A percentile compares a stretch with the other conserved stretches of the same genome.
phyloP scores from a whole-genome alignment of 2,329 filamentous ascomycete genomes.

The Colletotrichum cereale region DNA sequence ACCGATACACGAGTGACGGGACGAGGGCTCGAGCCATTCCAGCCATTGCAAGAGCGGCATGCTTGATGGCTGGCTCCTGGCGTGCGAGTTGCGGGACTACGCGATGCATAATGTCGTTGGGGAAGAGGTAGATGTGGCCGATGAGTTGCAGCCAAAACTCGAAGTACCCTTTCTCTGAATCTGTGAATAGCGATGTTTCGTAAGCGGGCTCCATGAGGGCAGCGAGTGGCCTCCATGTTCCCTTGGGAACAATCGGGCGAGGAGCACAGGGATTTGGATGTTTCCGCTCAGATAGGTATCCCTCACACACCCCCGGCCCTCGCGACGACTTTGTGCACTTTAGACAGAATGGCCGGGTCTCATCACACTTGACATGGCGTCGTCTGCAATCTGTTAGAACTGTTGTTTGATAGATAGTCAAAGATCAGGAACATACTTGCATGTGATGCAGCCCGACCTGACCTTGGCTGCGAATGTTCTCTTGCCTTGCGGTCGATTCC shows the following conservation, averaged over 20 bases:
- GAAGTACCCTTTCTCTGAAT: constrained; percentile 52
- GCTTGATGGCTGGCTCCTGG: constrained; percentile 52
- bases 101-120: constrained; percentile 51
- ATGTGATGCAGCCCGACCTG: constrained; percentile 40
- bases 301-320: constrained; percentile 51
- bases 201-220: constrained; percentile 50
- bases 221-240: constrained; percentile 10
- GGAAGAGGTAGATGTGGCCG: constrained; percentile 47
- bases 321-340: constrained; percentile 58
- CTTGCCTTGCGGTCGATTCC: constrained; percentile 1
- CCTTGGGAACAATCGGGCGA: constrained; percentile 9
- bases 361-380: constrained; percentile 58
- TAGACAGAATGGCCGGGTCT: constrained; percentile 55
- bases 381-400: constrained; percentile 12
- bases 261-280: constrained; percentile 27
- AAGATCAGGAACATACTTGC: constrained; percentile 32
- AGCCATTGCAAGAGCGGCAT: constrained; percentile 42
- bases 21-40: constrained; percentile 48
- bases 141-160: constrained; percentile 53
- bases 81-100: constrained; percentile 55
- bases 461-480: constrained; percentile 26
- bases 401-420: not conserved
- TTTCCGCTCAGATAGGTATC: constrained; percentile 20
- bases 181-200: constrained; percentile 52
- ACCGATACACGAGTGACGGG: constrained; percentile 43